Evolutionary conservation across 2,329 filamentous ascomycete genomes (phyloP).

Genomic region (Neofusicoccum cordaticola): DNA sequence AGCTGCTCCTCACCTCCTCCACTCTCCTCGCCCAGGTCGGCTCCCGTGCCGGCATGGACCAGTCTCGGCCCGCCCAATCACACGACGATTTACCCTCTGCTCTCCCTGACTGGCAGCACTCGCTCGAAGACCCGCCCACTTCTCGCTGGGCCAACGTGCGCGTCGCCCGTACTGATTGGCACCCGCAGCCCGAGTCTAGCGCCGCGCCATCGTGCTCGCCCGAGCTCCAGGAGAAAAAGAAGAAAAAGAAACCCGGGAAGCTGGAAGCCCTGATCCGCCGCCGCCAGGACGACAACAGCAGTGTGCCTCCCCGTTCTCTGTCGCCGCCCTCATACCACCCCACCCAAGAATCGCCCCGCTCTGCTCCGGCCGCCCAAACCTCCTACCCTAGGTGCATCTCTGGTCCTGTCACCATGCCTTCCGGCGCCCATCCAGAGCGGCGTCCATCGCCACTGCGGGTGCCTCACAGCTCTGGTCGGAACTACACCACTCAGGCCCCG

Average conservation of each 20-base stretch:
- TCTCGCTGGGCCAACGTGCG: slow-evolving; percentile 9
- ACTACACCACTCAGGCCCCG: background rate
- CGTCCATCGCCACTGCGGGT: slow-evolving; percentile 9
- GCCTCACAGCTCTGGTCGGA: background rate
- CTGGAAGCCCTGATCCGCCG: slow-evolving; percentile 4
- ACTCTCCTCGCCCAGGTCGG: slow-evolving; percentile 14
- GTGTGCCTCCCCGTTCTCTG: background rate
- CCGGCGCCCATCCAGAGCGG: background rate
- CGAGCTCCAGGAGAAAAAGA: background rate
- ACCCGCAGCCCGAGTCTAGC: background rate
- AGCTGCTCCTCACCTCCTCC: slow-evolving; percentile 13
- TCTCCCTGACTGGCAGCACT: background rate
- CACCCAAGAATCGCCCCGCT: background rate
- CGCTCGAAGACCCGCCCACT: background rate
- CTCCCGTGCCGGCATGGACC: slow-evolving; percentile 12
- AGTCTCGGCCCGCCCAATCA: slow-evolving; percentile 5
- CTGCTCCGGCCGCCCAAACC: slow-evolving; percentile 4
- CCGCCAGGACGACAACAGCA: background rate
- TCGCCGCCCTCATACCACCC: background rate
- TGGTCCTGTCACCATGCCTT: background rate
- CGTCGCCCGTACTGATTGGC: background rate
- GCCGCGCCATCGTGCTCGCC: background rate
- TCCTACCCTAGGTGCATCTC: background rate
- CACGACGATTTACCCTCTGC: background rate
- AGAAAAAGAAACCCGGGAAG: background rate